Evolutionary conservation across 176 grass and related monocot genomes (phyloP), one percentile per base, ranked within the genome.

Genomic region (Poa annua): DNA sequence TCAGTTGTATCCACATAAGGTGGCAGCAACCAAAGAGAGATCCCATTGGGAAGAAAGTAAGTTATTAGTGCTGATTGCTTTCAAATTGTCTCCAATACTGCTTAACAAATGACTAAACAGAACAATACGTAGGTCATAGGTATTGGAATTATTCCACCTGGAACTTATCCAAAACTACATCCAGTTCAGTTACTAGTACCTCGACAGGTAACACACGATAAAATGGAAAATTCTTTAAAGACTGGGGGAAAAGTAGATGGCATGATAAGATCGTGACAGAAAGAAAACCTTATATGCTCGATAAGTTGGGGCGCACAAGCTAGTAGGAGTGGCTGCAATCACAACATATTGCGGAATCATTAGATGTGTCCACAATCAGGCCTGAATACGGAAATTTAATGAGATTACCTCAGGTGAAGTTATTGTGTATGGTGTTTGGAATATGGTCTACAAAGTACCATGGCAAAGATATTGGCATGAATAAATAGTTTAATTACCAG

Each of bases 261-360:
- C 53, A 53, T 2, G 63, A 26, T 7, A 22, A 56, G 34, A 75
- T 32, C 0, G 20, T 41, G 22, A 4, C 77, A 84, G 60, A 55
- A 74, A 77, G 57, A 42, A 74, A 86, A 98, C 96, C 96, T 98
- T 68, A 92, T 98, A 66, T 98, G 89, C 76, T 98, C 89, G 16
- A 95, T 93, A 76, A 98, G 72, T 87, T 93, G 92, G 42, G 89
- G 85, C 16, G 82, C 96, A 83, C 90, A 91, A 79, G 91, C 84
- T 48, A 84, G 54, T 86, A 98, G 83, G 42, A 92, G 88, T 8
- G 87, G 90, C 96, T 98, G 87, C 66, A 80, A 65, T 26, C 24
- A 81, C 22, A 81, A 81, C 69, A 89, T 69, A 77, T 69, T 39
- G 21, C 9, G 36, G 44, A 36, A 25, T 80, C 20, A 17, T 87